Base-by-base conservation (phyloP, 2,329 filamentous ascomycete species). In the Sclerotinia subarctica region DNA sequence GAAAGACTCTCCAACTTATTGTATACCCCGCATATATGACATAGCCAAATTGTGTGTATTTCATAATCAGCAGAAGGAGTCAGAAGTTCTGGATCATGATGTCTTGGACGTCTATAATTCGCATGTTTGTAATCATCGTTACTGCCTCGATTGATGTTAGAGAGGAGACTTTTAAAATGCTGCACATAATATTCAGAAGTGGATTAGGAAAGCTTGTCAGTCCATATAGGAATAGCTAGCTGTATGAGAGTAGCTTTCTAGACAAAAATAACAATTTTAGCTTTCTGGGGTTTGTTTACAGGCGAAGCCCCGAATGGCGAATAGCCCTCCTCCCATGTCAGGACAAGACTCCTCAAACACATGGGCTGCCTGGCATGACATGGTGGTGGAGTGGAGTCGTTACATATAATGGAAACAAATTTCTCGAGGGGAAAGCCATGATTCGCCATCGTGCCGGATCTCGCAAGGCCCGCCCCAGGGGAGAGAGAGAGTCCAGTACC, bases 391-490 rank as follows among this genome's bases (percentile, higher is more conserved):
- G 54, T 42, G 54, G 54, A 57, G 54, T 57, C 21, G n/a, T 57
- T 32, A 57, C 54, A 32, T 57, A 24, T 32, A 57, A n/a, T 38
- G 32, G 24, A 57, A 57, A 57, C 32, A 57, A 57, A 57, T 57
- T 17, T 57, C 13, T 57, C 32, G 38, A 57, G 54, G 32, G 54
- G n/a, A 49, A 49, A 60, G 35, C 42, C 42, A 47, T 60, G 26
- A 46, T 32, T 47, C 57, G 42, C 57, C 19, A 47, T 47, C 57
- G 29, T 35, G n/a, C 26, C 19, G 29, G 15, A 51, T 51, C 46
- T 63, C 46, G 46, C n/a, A 51, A 21, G n/a, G 29, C 52, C 29
- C 32, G 52, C 13, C 52, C 21, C 53, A 24, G 32, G 35, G 24
- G 17, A n/a, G n/a, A n/a, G 17, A 49, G 17, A 19, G 21, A 8